Evolutionary conservation across 1,284 basidiomycete genomes (phyloP).

Genomic region (Papiliotrema flavescens): DNA sequence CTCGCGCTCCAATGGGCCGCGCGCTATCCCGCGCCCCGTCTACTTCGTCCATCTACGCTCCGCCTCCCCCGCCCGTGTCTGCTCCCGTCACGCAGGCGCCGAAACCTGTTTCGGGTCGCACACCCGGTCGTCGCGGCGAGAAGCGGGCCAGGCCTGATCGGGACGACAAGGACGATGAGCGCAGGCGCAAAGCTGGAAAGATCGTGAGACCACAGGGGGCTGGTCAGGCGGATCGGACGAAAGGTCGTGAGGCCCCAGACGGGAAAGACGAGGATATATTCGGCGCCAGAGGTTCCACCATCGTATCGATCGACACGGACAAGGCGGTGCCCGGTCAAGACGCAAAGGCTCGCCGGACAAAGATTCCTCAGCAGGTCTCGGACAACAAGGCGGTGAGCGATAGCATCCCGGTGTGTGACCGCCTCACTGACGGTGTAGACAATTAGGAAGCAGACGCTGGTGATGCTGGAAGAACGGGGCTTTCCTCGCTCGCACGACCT

Average conservation of each 20-base stretch:
- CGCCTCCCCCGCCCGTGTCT: conserved; percentile 48
- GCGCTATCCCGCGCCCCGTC: conserved; percentile 29
- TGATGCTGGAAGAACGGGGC: conserved; percentile 31
- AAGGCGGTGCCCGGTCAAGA: conserved; percentile 5
- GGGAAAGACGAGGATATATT: conserved; percentile 41
- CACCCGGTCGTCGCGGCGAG: conserved; percentile 41
- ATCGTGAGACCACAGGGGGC: conserved; percentile 14
- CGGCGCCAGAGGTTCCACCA: conserved; percentile 21
- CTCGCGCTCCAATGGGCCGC: conserved; percentile 13
- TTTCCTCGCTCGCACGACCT: conserved; percentile 26
- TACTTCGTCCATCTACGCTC: conserved; percentile 39
- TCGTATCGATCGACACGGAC: conserved; percentile 6
- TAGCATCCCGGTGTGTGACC: background rate
- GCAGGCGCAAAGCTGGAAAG: conserved; percentile 25
- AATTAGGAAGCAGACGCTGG: conserved; percentile 41
- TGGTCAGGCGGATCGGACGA: background rate
- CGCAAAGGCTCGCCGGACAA: conserved; percentile 6
- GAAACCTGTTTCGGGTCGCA: conserved; percentile 24
- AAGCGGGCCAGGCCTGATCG: conserved; percentile 23
- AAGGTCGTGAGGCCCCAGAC: background rate
- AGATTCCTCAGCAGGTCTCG: conserved; percentile 32
- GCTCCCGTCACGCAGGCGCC: background rate
- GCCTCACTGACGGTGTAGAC: conserved; percentile 12
- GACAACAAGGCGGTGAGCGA: conserved; percentile 42
- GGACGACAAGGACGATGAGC: conserved; percentile 15